Evolutionary conservation across 1,284 basidiomycete species (phyloP).

Genomic region (Pseudozyma sp.): DNA sequence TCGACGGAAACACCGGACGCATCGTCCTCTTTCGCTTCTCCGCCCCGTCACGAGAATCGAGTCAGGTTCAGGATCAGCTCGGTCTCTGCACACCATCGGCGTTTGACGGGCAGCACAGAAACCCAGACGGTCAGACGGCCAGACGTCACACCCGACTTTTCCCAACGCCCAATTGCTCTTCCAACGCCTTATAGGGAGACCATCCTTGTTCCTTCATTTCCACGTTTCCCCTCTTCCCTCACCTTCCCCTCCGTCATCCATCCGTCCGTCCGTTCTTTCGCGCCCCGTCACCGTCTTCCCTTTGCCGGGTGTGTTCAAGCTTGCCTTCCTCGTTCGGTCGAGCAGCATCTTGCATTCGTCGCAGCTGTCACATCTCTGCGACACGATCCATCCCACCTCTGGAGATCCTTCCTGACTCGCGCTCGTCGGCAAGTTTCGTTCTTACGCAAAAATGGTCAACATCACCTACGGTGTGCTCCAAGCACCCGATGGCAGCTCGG

Average conservation of each 20-base stretch:
- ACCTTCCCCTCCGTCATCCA: conserved; percentile 50
- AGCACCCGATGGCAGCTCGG: conserved; percentile 24
- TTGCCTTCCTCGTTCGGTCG: conserved; percentile 25
- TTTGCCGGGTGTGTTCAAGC: conserved; percentile 18
- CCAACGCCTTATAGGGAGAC: background rate
- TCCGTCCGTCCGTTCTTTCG: conserved; percentile 61
- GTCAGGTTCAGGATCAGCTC: conserved; percentile 4
- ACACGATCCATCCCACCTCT: background rate
- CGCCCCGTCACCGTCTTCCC: too few species aligned
- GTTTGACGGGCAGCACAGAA: background rate
- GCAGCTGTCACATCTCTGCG: background rate
- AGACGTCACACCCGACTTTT: background rate
- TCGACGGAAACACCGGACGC: too few species aligned
- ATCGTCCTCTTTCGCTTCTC: background rate
- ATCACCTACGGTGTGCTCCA: conserved; percentile 54
- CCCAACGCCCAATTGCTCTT: background rate
- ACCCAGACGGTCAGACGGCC: background rate
- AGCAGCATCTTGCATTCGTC: conserved; percentile 23
- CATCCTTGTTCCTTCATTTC: conserved; percentile 72
- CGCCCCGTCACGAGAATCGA: conserved; percentile 5
- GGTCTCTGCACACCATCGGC: background rate
- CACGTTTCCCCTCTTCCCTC: conserved; percentile 73
- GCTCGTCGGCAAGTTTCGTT: background rate
- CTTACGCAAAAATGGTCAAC: conserved; percentile 49
- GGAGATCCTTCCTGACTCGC: background rate